Evolutionary conservation across 1,139 yeast species (phyloP).

Genomic region (Petasospora fabianii): DNA sequence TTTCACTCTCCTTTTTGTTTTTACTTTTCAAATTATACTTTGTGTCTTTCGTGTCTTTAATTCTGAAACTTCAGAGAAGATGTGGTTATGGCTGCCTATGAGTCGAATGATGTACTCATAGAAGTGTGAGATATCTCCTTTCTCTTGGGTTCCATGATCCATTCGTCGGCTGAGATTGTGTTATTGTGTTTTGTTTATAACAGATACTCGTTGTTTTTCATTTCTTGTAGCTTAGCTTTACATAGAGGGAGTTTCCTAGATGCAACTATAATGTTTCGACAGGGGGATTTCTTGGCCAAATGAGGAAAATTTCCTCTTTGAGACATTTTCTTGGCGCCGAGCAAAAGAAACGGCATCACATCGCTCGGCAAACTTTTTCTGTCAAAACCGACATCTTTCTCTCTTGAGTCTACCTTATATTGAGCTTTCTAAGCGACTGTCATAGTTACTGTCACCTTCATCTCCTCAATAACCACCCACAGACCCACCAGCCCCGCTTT

Average conservation of each 20-base stretch:
- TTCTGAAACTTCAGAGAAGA: no score
- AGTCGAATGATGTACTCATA: no score
- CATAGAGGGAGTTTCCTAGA: no score
- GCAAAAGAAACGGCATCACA: background rate
- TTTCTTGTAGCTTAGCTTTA: background rate
- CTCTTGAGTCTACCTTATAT: background rate
- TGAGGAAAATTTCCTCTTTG: background rate
- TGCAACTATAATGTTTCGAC: no score
- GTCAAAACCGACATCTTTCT: background rate
- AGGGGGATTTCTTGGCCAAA: no score
- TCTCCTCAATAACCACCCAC: no score
- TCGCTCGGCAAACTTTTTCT: background rate
- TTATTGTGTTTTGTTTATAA: background rate
- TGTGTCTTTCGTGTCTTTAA: no score
- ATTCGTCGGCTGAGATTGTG: background rate
- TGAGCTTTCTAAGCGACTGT: no score
- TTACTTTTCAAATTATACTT: background rate
- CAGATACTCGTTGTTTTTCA: background rate
- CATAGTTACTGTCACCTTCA: no score
- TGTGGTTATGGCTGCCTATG: no score
- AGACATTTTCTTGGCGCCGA: background rate
- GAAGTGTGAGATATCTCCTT: no score
- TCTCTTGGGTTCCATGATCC: background rate
- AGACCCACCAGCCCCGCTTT: no score
- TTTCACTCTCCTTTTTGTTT: background rate